Conservation (phyloP, 78 protist genomes). For the Dictyostelium firmibasis region DNA sequence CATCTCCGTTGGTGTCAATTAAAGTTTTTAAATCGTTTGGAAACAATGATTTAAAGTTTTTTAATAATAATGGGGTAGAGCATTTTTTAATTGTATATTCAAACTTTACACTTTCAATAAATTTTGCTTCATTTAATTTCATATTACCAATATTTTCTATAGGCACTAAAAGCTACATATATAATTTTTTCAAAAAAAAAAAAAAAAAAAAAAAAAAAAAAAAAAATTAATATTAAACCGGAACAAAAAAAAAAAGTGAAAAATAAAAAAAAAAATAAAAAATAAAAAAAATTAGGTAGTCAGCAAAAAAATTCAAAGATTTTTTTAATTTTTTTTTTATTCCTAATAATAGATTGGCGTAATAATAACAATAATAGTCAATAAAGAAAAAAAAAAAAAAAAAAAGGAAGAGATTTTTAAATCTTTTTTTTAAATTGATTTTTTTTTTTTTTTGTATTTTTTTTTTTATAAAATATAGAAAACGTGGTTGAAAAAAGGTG, state of each 20-base stretch:
- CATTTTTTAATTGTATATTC: slow-evolving; percentile 60
- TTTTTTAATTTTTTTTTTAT: too few species aligned
- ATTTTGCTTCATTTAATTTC: slow-evolving; percentile 4
- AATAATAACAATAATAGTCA: background rate
- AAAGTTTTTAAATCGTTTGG: slow-evolving; percentile 8
- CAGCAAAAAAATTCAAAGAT: background rate
- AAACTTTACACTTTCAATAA: background rate
- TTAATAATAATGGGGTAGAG: background rate
- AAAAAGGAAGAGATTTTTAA: background rate
- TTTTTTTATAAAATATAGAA: background rate
- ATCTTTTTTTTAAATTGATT: background rate
- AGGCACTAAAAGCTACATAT: background rate
- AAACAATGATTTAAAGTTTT: slow-evolving; percentile 36
- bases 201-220: slow-evolving; percentile 9
- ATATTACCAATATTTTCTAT: background rate
- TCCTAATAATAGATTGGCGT: background rate
- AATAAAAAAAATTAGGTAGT: background rate
- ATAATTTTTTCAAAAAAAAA: background rate
- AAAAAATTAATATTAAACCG: background rate
- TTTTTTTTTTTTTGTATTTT: background rate
- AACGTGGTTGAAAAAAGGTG: background rate
- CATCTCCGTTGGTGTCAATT: background rate
- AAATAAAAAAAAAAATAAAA: background rate
- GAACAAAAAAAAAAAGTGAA: background rate
- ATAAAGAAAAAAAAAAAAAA: too few species aligned